Evolutionary conservation across 2,329 filamentous ascomycete genomes (phyloP).

Genomic region (Amesomyces nigricolor): DNA sequence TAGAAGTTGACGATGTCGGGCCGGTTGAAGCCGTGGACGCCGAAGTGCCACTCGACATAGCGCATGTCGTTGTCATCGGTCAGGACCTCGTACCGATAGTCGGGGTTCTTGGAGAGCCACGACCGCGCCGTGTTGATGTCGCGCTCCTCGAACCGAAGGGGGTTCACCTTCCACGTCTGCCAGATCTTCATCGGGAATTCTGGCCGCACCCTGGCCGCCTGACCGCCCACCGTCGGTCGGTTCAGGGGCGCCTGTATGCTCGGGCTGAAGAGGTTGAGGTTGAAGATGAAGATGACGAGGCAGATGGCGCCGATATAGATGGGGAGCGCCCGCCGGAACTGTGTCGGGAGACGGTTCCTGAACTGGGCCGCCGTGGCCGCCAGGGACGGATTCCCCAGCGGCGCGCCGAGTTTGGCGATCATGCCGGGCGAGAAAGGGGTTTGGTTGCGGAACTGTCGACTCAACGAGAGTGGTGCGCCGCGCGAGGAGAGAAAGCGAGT

Average conservation of each 20-base stretch:
- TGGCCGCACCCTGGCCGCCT: constrained; percentile 14
- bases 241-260: constrained; percentile 14
- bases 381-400: constrained; percentile 35
- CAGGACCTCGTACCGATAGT: constrained; percentile 61
- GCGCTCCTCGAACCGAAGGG: constrained; percentile 59
- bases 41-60: constrained; percentile 65
- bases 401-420: constrained; percentile 29
- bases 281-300: constrained; percentile 43
- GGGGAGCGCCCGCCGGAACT: constrained; percentile 43
- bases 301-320: constrained; percentile 41
- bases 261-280: constrained; percentile 37
- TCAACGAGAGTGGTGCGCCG: constrained; percentile 11
- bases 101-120: constrained; percentile 62
- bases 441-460: neutral
- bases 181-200: constrained; percentile 64
- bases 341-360: constrained; percentile 40
- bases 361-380: constrained; percentile 36
- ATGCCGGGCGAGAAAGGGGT: constrained; percentile 20
- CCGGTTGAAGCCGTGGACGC: constrained; percentile 58
- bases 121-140: constrained; percentile 56
- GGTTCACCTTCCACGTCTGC: constrained; percentile 71
- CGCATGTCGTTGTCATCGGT: constrained; percentile 63
- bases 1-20: constrained; percentile 61
- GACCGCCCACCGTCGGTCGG: constrained; percentile 2
- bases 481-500: constrained; percentile 15